phyloP scores from a whole-genome alignment of 2,329 filamentous ascomycete genomes.

The Lachnellula arida region DNA sequence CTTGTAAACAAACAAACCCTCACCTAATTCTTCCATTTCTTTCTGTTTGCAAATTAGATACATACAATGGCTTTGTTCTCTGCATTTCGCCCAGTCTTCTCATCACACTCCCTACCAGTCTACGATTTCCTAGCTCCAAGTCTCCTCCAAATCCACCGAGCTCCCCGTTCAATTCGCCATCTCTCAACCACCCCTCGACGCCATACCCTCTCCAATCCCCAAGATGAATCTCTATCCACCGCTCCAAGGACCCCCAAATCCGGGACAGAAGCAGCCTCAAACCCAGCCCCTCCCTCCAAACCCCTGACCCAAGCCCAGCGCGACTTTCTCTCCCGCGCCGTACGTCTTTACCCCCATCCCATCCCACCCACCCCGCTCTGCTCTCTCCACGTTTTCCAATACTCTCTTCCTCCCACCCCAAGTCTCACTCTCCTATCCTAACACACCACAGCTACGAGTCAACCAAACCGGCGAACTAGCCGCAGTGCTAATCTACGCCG shows the following conservation, averaged over 20 bases:
- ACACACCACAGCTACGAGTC: conserved; percentile 64
- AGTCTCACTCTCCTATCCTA: not conserved
- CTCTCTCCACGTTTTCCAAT: not conserved
- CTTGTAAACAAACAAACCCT: not conserved
- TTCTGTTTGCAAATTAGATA: not conserved
- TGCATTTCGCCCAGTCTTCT: conserved; percentile 10
- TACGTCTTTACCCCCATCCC: conserved; percentile 34
- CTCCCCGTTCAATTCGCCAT: conserved; percentile 14
- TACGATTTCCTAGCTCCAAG: conserved; percentile 38
- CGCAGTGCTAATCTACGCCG: conserved; percentile 87
- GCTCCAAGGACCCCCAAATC: conserved; percentile 31
- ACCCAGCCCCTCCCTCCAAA: conserved; percentile 20
- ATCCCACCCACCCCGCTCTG: no score
- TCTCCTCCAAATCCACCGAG: conserved; percentile 21
- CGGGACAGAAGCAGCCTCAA: conserved; percentile 26
- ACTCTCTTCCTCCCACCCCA: not conserved
- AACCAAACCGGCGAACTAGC: conserved; percentile 98
- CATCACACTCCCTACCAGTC: conserved; percentile 21
- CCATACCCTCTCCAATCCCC: not conserved
- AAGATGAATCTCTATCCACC: conserved; percentile 4
- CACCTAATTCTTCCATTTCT: not conserved
- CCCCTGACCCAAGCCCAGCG: conserved; percentile 65
- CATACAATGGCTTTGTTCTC: conserved; percentile 13
- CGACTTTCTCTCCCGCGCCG: conserved; percentile 70
- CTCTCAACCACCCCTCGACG: conserved; percentile 19